Evolutionary conservation across 1,284 basidiomycete species (phyloP), one percentile per base, ranked within the genome.

Genomic region (Naganishia liquefaciens): DNA sequence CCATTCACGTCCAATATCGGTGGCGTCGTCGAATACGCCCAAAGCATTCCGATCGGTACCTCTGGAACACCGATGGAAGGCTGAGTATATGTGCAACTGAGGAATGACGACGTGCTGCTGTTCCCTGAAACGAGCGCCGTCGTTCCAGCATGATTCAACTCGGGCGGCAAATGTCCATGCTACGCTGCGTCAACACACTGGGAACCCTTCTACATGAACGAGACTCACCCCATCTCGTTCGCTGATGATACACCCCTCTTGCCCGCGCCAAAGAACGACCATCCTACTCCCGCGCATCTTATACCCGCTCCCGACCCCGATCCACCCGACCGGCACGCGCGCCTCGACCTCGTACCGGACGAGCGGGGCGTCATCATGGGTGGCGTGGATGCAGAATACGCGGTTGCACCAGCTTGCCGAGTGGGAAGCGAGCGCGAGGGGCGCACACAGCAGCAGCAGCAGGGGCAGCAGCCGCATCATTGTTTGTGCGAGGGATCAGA

Each of bases 221-320:
- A 13, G 43, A 60, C 55, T 47, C 33, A 60, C 55, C 15, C 57
- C 57, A n/a, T 60, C 57, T 21, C 57, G 46, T 27, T 60, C 57
- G 30, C 57, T 60, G 21, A 60, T 17, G 2, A 49, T 23, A 23
- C 57, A 60, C 9, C 11, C 21, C 23, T 33, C 33, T 23, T 9
- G n/a, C 1, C 6, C 28, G 44, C 43, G n/a, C 42, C 43, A 60
- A 0, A 27, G 7, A 11, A 60, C 21, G 40, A 42, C 47, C 46
- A 60, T 60, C 57, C 49, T 49, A 19, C 57, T 47, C 11, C 47
- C 57, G 17, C 9, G n/a, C 57, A 60, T 60, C n/a, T 21, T 21
- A 15, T 50, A 17, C 23, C 57, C 57, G 21, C 30, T 47, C n/a
- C 57, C 57, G 11, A 60, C 46, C 2, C 21, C 57, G 28, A 60